phyloP scores from a whole-genome alignment of 352 stramenopile species.

The Phytopythium ostracodes region DNA sequence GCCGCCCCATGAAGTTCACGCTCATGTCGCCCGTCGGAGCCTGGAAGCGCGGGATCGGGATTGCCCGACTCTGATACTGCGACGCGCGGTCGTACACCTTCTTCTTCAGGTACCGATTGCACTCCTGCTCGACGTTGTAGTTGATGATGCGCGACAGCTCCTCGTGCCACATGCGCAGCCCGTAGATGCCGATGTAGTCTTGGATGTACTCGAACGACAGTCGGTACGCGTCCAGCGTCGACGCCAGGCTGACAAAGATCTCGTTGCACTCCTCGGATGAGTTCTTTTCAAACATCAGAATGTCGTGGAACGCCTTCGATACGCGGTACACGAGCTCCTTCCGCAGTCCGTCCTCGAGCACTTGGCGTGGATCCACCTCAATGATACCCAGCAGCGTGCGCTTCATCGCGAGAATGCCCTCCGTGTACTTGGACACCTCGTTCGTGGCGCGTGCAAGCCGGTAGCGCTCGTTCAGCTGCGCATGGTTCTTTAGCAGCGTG shows the following conservation, averaged over 20 bases:
- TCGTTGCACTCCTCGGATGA: slow-evolving; percentile 79
- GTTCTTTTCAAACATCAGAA: slow-evolving; percentile 85
- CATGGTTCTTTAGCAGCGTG: slow-evolving; percentile 89
- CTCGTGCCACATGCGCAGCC: slow-evolving; percentile 94
- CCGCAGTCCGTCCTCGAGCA: slow-evolving; percentile 92
- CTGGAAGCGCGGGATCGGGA: slow-evolving; percentile 92
- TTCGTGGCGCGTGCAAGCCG: slow-evolving; percentile 91
- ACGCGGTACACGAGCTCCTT: slow-evolving; percentile 93
- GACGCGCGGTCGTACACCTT: slow-evolving; percentile 90
- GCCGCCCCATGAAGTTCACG: slow-evolving; percentile 92
- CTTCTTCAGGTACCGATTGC: slow-evolving; percentile 94
- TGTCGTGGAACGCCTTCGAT: slow-evolving; percentile 82
- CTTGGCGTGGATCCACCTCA: slow-evolving; percentile 90
- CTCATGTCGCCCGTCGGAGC: slow-evolving; percentile 78
- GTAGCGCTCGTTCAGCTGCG: slow-evolving; percentile 91
- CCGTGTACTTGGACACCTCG: slow-evolving; percentile 94
- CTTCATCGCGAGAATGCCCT: slow-evolving; percentile 95
- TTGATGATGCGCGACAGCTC: slow-evolving; percentile 93
- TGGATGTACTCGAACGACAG: slow-evolving; percentile 94
- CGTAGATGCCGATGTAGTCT: slow-evolving; percentile 95
- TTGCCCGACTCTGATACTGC: slow-evolving; percentile 89
- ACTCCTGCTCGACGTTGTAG: slow-evolving; percentile 96
- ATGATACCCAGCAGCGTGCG: slow-evolving; percentile 92
- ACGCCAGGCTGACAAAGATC: slow-evolving; percentile 81
- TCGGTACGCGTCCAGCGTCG: slow-evolving; percentile 88